A percentile compares a stretch with the other conserved stretches of the same genome.
Evolutionary conservation across 768 basidiomycete genomes (phyloP).

Genomic region (Steccherinum ochraceum): DNA sequence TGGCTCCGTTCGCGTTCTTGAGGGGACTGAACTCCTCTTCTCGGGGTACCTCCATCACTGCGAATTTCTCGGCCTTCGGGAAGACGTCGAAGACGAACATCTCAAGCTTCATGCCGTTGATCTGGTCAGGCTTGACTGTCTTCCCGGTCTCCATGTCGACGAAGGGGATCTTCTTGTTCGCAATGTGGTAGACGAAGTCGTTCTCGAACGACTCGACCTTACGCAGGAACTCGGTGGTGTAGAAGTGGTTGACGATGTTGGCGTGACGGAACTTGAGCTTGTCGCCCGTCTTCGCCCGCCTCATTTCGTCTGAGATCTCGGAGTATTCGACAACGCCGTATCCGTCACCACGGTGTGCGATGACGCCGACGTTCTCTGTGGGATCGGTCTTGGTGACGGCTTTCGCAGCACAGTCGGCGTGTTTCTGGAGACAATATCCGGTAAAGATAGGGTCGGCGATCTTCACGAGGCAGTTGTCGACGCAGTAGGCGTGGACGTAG

Average conservation of each 20-base stretch:
- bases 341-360: conserved; percentile 77
- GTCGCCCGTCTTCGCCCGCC: conserved; percentile 61
- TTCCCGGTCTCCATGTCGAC: conserved; percentile 66
- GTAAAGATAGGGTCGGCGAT: conserved; percentile 97
- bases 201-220: conserved; percentile 76
- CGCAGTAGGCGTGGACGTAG: conserved; percentile 93
- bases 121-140: conserved; percentile 69
- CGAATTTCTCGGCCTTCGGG: conserved; percentile 77
- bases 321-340: conserved; percentile 97
- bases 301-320: conserved; percentile 85
- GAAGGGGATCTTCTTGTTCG: conserved; percentile 92
- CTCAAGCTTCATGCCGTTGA: conserved; percentile 99
- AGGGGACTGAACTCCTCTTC: conserved; percentile 92
- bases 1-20: conserved; percentile 95
- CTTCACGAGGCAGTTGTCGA: conserved; percentile 97
- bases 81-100: conserved; percentile 99
- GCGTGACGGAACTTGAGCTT: conserved; percentile 89
- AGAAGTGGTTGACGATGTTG: conserved; percentile 99
- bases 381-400: conserved; percentile 88
- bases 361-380: conserved; percentile 91
- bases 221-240: conserved; percentile 81
- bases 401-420: conserved; percentile 90
- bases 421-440: conserved; percentile 85
- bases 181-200: conserved; percentile 94
- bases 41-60: conserved; percentile 84